A percentile compares a stretch with the other conserved stretches of the same genome.
phyloP scores from a whole-genome alignment of 176 grass and related monocot species.

The Rhynchospora pubera region DNA sequence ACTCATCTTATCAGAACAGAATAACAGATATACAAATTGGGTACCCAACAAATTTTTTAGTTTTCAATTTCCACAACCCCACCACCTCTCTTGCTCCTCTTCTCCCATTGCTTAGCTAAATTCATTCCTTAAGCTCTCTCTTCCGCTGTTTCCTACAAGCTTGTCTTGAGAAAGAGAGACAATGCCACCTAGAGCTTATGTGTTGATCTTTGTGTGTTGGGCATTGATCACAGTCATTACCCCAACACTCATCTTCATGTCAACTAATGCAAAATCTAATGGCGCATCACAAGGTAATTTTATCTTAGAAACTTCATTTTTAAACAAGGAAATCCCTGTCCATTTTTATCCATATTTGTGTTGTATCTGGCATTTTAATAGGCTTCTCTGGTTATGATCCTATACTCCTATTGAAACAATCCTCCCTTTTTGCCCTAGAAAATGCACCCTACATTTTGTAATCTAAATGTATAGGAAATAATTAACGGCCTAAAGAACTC shows the following conservation, averaged over 20 bases:
- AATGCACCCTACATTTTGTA: background rate
- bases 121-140: background rate
- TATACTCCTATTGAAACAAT: background rate
- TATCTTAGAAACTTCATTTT: background rate
- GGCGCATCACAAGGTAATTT: background rate
- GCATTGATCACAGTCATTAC: slow-evolving; percentile 40
- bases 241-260: slow-evolving; percentile 39
- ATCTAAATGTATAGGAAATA: background rate
- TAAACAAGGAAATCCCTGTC: background rate
- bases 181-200: slow-evolving; percentile 42
- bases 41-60: background rate
- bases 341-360: background rate
- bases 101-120: slow-evolving; percentile 10
- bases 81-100: background rate
- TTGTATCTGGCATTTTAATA: background rate
- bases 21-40: background rate
- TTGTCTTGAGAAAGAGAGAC: background rate
- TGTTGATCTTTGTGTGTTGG: slow-evolving; percentile 40
- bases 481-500: background rate
- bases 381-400: background rate
- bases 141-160: background rate
- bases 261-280: slow-evolving; percentile 28
- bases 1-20: background rate
- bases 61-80: background rate
- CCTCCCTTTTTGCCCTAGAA: too few species aligned